These are phyloP conservation scores for Salvia rosmarinus DNA, from an alignment of 257 asterid species.

Conservation along the genomic window DNA sequence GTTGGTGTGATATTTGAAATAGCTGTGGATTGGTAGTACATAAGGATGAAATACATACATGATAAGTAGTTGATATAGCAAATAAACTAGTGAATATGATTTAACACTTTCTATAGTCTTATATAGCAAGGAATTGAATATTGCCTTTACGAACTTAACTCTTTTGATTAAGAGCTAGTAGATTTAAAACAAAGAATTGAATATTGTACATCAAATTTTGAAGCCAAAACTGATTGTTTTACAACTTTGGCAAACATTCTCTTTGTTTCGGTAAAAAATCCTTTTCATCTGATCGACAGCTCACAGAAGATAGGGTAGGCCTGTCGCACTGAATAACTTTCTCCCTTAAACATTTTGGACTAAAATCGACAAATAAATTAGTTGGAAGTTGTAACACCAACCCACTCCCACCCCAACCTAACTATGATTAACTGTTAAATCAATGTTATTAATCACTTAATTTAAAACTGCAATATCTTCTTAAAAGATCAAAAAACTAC, in stretches of 20 bases:
- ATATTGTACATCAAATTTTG: background rate
- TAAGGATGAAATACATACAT: too few relatives aligned
- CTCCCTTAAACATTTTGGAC: constrained; percentile 3
- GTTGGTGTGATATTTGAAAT: too few relatives aligned
- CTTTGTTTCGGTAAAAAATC: constrained; percentile 32
- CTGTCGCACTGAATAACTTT: constrained; percentile 33
- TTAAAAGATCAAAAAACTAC: constrained; percentile 6
- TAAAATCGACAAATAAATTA: constrained; percentile 22
- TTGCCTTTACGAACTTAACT: too few relatives aligned
- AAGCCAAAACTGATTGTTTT: background rate
- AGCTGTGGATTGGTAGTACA: too few relatives aligned
- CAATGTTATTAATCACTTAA: constrained; percentile 8
- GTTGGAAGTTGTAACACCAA: constrained; percentile 42
- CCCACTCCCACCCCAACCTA: constrained; percentile 29
- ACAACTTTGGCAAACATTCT: constrained; percentile 24
- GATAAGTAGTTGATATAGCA: too few relatives aligned
- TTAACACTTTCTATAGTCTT: too few relatives aligned
- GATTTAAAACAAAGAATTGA: background rate
- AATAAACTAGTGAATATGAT: too few relatives aligned
- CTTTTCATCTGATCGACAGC: constrained; percentile 38
- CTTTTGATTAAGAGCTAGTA: too few relatives aligned
- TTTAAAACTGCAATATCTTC: constrained; percentile 13
- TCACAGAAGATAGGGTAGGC: constrained; percentile 37
- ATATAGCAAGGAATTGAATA: too few relatives aligned
- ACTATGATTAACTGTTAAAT: constrained; percentile 44